A percentile compares a stretch with the other conserved stretches of the same genome.
Evolutionary conservation across 179 eudicot genomes (phyloP).

Genomic region (Camellia oleifera): DNA sequence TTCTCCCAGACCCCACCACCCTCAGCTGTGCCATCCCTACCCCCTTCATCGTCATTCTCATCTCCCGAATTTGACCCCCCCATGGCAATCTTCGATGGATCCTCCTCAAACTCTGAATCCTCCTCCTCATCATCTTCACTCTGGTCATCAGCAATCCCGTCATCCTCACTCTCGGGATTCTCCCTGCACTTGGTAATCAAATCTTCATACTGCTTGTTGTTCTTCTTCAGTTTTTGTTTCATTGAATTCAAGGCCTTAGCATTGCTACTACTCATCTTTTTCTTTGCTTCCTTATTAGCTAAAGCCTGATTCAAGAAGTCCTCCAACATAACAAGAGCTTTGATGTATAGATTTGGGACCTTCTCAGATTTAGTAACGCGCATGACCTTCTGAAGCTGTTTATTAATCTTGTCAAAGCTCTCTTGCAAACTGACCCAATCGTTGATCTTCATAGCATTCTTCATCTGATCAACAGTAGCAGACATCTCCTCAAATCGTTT

Average conservation of each 20-base stretch:
- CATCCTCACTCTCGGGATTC: slow-evolving; percentile 55
- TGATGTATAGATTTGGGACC: slow-evolving; percentile 65
- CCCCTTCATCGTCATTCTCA: slow-evolving; percentile 36
- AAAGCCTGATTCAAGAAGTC: slow-evolving; percentile 65
- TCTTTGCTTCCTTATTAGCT: slow-evolving; percentile 79
- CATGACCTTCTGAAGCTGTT: slow-evolving; percentile 85
- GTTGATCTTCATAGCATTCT: too few species aligned
- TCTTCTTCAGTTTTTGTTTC: slow-evolving; percentile 86
- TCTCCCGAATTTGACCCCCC: slow-evolving; percentile 31
- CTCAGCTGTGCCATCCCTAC: slow-evolving; percentile 21
- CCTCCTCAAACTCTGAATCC: slow-evolving; percentile 40
- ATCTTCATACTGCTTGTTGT: slow-evolving; percentile 77
- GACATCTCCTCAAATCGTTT: too few species aligned
- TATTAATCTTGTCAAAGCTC: slow-evolving; percentile 80
- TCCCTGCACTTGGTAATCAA: slow-evolving; percentile 63
- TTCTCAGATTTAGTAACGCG: slow-evolving; percentile 58
- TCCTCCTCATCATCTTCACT: slow-evolving; percentile 27
- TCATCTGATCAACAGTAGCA: too few species aligned
- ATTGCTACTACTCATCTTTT: slow-evolving; percentile 87
- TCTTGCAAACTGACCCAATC: slow-evolving; percentile 22
- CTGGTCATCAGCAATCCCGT: slow-evolving; percentile 22
- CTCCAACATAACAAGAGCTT: slow-evolving; percentile 77
- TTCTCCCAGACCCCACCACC: slow-evolving; percentile 46
- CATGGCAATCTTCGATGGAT: slow-evolving; percentile 26
- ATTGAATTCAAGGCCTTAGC: slow-evolving; percentile 80